Conservation (phyloP, 495 filamentous ascomycete genomes). For the Penicillium egyptiacum region DNA sequence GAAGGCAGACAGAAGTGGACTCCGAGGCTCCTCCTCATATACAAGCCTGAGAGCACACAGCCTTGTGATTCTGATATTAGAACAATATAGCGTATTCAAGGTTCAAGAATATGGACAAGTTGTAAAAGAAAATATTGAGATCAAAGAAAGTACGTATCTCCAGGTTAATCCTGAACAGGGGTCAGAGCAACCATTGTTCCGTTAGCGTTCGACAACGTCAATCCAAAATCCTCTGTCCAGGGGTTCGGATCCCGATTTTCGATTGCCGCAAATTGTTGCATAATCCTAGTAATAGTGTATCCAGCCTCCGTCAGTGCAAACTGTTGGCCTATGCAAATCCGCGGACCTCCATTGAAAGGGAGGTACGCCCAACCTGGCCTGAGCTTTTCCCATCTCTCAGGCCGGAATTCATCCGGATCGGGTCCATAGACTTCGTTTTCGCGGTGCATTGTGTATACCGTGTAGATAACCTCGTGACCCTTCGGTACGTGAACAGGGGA, state of each 20-base stretch:
- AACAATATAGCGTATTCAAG: not conserved
- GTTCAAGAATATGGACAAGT: not conserved
- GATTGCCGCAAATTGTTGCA: slow-evolving; percentile 53
- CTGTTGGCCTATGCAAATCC: slow-evolving; percentile 49
- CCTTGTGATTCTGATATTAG: not conserved
- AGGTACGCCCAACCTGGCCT: slow-evolving; percentile 54
- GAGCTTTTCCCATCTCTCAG: slow-evolving; percentile 56
- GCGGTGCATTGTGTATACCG: slow-evolving; percentile 52
- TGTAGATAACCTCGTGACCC: slow-evolving; percentile 46
- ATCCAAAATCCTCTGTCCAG: slow-evolving; percentile 13
- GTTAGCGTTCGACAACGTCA: slow-evolving; percentile 25
- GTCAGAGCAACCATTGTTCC: slow-evolving; percentile 24
- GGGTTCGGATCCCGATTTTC: slow-evolving; percentile 46
- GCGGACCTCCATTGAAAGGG: slow-evolving; percentile 61
- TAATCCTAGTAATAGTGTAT: slow-evolving; percentile 51
- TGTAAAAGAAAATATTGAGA: not conserved
- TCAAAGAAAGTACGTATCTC: not conserved
- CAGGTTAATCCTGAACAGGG: not conserved
- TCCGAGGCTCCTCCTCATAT: too few relatives aligned
- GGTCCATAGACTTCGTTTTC: slow-evolving; percentile 49
- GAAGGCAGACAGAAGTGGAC: too few relatives aligned
- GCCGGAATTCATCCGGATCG: slow-evolving; percentile 53
- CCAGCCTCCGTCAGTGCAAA: slow-evolving; percentile 60
- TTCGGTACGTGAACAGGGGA: slow-evolving; percentile 40
- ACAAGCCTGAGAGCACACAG: too few relatives aligned